A percentile compares a stretch with the other conserved stretches of the same genome.
phyloP scores from a whole-genome alignment of 495 filamentous ascomycete genomes.

The Lindgomyces ingoldianus region DNA sequence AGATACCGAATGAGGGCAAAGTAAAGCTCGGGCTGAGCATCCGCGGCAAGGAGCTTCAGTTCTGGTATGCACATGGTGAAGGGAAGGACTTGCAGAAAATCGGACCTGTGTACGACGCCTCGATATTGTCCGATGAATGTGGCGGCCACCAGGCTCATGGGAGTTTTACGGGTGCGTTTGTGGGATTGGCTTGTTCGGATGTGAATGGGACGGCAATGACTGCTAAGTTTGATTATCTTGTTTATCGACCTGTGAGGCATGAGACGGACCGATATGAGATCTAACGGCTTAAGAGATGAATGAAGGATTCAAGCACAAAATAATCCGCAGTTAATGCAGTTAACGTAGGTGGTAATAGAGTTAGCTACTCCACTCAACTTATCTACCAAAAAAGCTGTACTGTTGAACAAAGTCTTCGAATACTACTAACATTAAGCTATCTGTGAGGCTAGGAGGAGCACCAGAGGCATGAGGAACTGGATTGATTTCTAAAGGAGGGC shows the following conservation, averaged over 20 bases:
- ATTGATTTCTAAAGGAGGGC: too few relatives aligned
- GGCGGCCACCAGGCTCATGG: conserved; percentile 58
- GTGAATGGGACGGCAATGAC: conserved; percentile 52
- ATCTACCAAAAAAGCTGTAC: too few relatives aligned
- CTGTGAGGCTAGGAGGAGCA: too few relatives aligned
- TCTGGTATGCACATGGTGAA: conserved; percentile 52
- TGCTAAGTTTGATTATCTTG: conserved; percentile 55
- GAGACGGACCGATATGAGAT: conserved; percentile 53
- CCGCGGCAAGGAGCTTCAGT: conserved; percentile 52
- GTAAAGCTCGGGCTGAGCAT: conserved; percentile 52
- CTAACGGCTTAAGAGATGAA: background rate
- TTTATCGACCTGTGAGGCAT: conserved; percentile 52
- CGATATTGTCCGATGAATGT: conserved; percentile 58
- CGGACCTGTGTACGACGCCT: conserved; percentile 55
- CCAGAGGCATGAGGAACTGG: too few relatives aligned
- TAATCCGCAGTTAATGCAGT: too few relatives aligned
- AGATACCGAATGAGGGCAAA: conserved; percentile 55
- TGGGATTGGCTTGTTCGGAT: conserved; percentile 57
- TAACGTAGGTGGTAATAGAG: too few relatives aligned
- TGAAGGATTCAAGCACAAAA: too few relatives aligned
- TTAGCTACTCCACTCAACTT: too few relatives aligned
- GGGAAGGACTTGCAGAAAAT: conserved; percentile 50
- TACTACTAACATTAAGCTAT: too few relatives aligned
- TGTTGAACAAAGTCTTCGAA: too few relatives aligned
- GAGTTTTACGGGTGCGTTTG: conserved; percentile 60